A percentile compares a stretch with the other conserved stretches of the same genome.
Evolutionary conservation across 116 monocot genomes (phyloP).

Genomic region (Dioscorea cayenensis): DNA sequence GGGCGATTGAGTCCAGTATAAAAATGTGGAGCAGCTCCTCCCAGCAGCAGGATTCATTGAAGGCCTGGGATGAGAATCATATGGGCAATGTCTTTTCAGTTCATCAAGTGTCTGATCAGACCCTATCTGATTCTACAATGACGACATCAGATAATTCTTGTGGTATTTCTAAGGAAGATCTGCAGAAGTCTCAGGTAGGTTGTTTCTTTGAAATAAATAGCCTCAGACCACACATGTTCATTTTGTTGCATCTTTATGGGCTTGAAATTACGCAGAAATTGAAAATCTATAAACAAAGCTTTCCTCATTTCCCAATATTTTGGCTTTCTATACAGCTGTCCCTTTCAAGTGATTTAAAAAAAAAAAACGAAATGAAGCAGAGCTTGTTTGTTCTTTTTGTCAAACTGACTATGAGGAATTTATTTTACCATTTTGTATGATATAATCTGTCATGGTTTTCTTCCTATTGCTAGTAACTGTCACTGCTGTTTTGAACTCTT

Average conservation of each 20-base stretch:
- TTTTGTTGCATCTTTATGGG: not conserved
- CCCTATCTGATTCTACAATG: not conserved
- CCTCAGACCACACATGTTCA: too few species aligned
- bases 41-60: slow-evolving; percentile 26
- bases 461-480: not conserved
- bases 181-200: slow-evolving; percentile 60
- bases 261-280: not conserved
- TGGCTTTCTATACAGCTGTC: too few species aligned
- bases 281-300: too few species aligned
- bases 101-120: slow-evolving; percentile 9
- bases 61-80: slow-evolving; percentile 15
- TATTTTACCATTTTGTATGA: not conserved
- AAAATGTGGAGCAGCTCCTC: slow-evolving; percentile 76
- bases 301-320: too few species aligned
- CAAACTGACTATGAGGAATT: too few species aligned
- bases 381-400: too few species aligned
- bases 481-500: not conserved
- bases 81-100: slow-evolving; percentile 7
- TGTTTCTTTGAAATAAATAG: not conserved
- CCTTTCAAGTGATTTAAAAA: too few species aligned
- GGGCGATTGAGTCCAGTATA: slow-evolving; percentile 84
- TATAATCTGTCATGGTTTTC: not conserved
- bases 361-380: too few species aligned
- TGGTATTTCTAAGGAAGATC: slow-evolving; percentile 29
- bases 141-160: slow-evolving; percentile 8